Percentiles rank a stretch among this genome's conserved stretches.
phyloP scores from a whole-genome alignment of 2,329 filamentous ascomycete species.

The Stagonosporopsis vannaccii region DNA sequence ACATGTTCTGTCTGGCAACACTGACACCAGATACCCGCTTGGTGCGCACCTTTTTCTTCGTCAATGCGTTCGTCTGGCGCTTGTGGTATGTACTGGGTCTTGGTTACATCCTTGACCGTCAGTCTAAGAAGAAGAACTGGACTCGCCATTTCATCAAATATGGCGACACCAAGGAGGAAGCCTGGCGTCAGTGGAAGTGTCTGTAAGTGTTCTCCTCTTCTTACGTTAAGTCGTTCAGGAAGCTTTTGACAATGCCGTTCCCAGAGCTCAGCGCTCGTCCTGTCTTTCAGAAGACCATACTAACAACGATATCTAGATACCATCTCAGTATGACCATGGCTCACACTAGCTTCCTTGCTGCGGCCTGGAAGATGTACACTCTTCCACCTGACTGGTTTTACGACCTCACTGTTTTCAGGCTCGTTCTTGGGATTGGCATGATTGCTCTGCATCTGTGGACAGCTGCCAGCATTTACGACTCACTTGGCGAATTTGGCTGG shows the following conservation, averaged over 20 bases:
- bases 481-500: conserved; percentile 97
- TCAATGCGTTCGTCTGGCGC: conserved; percentile 82
- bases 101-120: conserved; percentile 81
- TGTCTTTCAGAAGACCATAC: not conserved
- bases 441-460: conserved; percentile 93
- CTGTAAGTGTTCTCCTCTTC: conserved; percentile 51
- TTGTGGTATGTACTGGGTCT: conserved; percentile 92
- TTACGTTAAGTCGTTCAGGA: no score
- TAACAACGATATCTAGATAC: conserved; percentile 56
- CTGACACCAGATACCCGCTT: conserved; percentile 78
- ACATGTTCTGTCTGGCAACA: conserved; percentile 75
- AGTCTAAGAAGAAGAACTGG: conserved; percentile 92
- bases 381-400: conserved; percentile 87
- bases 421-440: conserved; percentile 81
- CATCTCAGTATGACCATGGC: conserved; percentile 92
- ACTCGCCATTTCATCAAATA: conserved; percentile 98
- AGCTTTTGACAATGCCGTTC: no score
- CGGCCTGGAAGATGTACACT: conserved; percentile 95
- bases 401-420: conserved; percentile 83
- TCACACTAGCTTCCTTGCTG: conserved; percentile 86
- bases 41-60: conserved; percentile 80
- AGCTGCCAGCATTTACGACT: conserved; percentile 90
- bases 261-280: not conserved
- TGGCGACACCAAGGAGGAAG: conserved; percentile 87
- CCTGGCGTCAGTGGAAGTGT: conserved; percentile 97